A percentile compares a stretch with the other conserved stretches of the same genome.
Evolutionary conservation across 2,329 filamentous ascomycete species (phyloP).

Genomic region (Neopestalotiopsis rosae): DNA sequence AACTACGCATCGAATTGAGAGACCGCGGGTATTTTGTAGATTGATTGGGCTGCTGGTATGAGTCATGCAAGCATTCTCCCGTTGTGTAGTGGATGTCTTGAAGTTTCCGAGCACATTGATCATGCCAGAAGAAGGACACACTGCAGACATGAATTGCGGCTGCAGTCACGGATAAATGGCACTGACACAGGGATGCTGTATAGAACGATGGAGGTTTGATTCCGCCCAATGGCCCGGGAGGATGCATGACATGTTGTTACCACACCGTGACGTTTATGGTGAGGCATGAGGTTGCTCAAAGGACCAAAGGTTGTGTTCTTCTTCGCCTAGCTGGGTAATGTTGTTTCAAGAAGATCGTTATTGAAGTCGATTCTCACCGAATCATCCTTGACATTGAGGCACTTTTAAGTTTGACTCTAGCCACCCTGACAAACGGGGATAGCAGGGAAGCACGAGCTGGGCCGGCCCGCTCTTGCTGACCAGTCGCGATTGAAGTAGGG

Average conservation of each 20-base stretch:
- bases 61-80: too few species aligned
- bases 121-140: too few species aligned
- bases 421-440: background rate
- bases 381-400: background rate
- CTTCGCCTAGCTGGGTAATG: background rate
- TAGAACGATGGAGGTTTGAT: background rate
- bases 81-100: too few species aligned
- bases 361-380: background rate
- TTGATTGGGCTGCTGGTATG: too few species aligned
- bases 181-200: too few species aligned
- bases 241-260: background rate
- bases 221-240: background rate
- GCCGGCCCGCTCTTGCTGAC: background rate
- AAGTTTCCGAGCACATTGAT: too few species aligned
- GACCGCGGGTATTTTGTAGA: too few species aligned
- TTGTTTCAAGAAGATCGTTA: background rate
- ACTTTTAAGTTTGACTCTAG: background rate
- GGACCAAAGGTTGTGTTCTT: background rate
- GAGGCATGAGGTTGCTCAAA: background rate
- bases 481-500: background rate
- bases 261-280: background rate
- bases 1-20: too few species aligned
- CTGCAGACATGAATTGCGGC: too few species aligned
- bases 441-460: background rate
- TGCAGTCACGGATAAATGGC: too few species aligned